Conservation (phyloP, 495 filamentous ascomycete genomes). For the Podospora conica region DNA sequence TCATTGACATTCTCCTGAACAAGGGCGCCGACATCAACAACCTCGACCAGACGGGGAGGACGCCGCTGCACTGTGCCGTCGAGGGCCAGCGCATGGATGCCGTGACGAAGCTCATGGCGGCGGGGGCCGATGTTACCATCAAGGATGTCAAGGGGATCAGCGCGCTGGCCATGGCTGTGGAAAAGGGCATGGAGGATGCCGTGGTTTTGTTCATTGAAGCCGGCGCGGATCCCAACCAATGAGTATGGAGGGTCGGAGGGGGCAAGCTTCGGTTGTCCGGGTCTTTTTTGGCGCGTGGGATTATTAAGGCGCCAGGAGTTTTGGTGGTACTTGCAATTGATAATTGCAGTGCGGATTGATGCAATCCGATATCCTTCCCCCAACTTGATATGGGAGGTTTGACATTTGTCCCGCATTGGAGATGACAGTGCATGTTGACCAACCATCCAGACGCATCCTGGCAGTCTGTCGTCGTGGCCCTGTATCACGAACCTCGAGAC, state of each 20-base stretch:
- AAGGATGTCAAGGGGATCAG: constrained; percentile 19
- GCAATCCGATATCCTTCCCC: no score
- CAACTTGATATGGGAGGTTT: no score
- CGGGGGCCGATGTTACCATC: constrained; percentile 19
- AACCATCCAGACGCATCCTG: no score
- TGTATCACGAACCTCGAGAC: no score
- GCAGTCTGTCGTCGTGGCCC: no score
- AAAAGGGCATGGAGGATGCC: constrained; percentile 27
- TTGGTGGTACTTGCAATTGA: no score
- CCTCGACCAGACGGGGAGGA: constrained; percentile 26
- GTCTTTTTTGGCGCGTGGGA: background rate
- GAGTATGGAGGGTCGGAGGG: background rate
- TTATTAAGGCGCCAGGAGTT: background rate
- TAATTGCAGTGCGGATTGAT: no score
- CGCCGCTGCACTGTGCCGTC: constrained; percentile 25
- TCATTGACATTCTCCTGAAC: constrained; percentile 28
- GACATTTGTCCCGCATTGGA: no score
- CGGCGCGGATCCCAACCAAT: constrained; percentile 25
- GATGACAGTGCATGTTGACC: no score
- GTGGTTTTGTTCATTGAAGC: constrained; percentile 24
- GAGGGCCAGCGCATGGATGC: constrained; percentile 21
- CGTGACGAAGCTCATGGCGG: constrained; percentile 17
- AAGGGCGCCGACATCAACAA: constrained; percentile 27
- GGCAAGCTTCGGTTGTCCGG: background rate
- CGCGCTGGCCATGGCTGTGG: constrained; percentile 21